Evolutionary conservation across 2,329 filamentous ascomycete genomes (phyloP), one percentile per base, ranked within the genome.

Genomic region (Ploettnerulaceae sp.): DNA sequence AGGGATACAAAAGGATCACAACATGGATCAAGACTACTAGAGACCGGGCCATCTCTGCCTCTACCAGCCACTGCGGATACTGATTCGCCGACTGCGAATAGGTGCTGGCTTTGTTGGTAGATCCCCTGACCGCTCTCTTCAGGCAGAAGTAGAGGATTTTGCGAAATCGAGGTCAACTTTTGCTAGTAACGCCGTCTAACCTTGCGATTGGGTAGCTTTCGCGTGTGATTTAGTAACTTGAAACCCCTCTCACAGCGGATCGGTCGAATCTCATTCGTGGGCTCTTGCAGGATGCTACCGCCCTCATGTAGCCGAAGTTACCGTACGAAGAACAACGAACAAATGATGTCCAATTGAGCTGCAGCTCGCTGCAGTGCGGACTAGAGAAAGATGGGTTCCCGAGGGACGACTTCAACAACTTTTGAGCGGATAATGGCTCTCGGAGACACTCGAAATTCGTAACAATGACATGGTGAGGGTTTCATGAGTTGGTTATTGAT

Each of bases 101-200:
- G 47, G 14, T 37, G 29, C 35, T 28, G 33, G 43, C 38, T 43
- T n/a, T 38, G 34, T 28, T 35, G 39, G 52, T 45, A 43, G 52
- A 52, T 57, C 52, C 49, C 49, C 54, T 57, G 52, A 53, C 48
- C 43, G 31, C 38, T 36, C 26, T 25, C 31, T 31, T 18, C 37
- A 46, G 37, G 42, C 41, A 49, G 48, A 46, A 40, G 40, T 42
- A 48, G 42, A 43, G 32, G 43, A 42, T 24, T 14, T 44, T 29
- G 48, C 44, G 47, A 50, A 25, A 44, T 35, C 47, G 47, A 44
- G 31, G 21, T n/a, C n/a, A 12, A 48, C 33, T 33, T 14, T 11
- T 28, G 45, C 36, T 21, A 34, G 17, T 24, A 41, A 7, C 31
- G 17, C 31, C 17, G 25, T 36, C 32, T 25, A 12, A 36, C 18